Evolutionary conservation across 306 rosid species (phyloP).

Genomic region (Sphenostylis stenocarpa): DNA sequence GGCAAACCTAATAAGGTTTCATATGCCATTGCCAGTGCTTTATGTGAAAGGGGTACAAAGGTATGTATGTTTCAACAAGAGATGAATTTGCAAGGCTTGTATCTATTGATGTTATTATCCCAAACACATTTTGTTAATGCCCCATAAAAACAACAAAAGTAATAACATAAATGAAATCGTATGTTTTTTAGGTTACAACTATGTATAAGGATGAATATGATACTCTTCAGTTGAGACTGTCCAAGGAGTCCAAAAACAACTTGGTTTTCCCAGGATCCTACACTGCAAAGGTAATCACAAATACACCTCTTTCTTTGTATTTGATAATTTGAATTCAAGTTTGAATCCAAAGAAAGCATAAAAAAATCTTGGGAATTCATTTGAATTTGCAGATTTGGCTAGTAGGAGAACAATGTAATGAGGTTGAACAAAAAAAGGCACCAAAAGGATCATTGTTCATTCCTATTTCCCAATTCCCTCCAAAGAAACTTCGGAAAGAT

Average conservation of each 20-base stretch:
- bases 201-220: slow-evolving; percentile 39
- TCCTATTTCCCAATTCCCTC: slow-evolving; percentile 78
- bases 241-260: slow-evolving; percentile 28
- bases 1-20: slow-evolving; percentile 65
- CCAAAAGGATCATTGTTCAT: slow-evolving; percentile 70
- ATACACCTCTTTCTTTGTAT: background rate
- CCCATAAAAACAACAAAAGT: too few species aligned
- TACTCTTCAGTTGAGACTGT: slow-evolving; percentile 45
- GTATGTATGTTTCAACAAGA: slow-evolving; percentile 25
- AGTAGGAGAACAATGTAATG: slow-evolving; percentile 55
- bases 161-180: background rate
- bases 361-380: background rate
- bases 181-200: slow-evolving; percentile 49
- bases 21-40: slow-evolving; percentile 51
- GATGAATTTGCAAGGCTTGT: too few species aligned
- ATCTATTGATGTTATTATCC: too few species aligned
- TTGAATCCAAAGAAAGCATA: too few species aligned
- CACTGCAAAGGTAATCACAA: slow-evolving; percentile 43
- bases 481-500: slow-evolving; percentile 59
- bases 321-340: background rate
- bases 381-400: slow-evolving; percentile 59
- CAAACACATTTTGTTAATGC: too few species aligned
- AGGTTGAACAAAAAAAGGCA: slow-evolving; percentile 65
- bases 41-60: slow-evolving; percentile 64
- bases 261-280: slow-evolving; percentile 42